These are phyloP conservation scores for Pittosporum tobira DNA, from an alignment of 129 eudicot species.

Conservation along the genomic window DNA sequence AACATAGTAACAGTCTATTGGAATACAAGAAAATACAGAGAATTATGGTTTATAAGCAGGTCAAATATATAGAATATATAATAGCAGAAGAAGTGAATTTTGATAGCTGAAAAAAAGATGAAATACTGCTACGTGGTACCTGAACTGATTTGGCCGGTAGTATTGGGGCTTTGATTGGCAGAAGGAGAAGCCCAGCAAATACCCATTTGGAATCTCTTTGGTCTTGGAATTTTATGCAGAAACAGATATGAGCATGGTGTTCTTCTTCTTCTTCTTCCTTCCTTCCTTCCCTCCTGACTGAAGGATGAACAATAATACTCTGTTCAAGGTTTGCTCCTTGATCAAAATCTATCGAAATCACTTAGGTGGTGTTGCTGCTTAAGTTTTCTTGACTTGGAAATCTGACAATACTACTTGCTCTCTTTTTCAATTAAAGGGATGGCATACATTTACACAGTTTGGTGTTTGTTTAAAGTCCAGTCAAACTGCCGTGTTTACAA, in stretches of 20 bases:
- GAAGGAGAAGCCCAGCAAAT: slow-evolving; percentile 34
- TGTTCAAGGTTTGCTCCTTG: too few species aligned
- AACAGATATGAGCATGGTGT: background rate
- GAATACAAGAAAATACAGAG: background rate
- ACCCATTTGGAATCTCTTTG: slow-evolving; percentile 21
- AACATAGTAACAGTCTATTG: background rate
- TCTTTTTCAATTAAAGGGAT: too few species aligned
- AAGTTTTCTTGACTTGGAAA: too few species aligned
- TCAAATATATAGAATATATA: background rate
- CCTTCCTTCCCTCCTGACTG: background rate
- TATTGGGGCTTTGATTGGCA: slow-evolving; percentile 14
- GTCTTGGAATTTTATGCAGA: background rate
- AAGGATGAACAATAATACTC: too few species aligned
- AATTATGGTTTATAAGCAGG: background rate
- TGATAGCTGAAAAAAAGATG: background rate
- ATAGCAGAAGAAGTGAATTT: background rate
- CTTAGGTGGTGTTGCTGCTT: too few species aligned
- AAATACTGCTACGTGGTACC: background rate
- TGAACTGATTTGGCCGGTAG: slow-evolving; percentile 24
- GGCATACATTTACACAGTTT: too few species aligned
- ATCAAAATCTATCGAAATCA: too few species aligned
- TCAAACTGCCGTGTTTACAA: too few species aligned
- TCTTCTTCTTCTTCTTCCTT: background rate
- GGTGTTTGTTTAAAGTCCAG: too few species aligned
- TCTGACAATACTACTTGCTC: too few species aligned